Conservation (phyloP, 2,329 filamentous ascomycete species). For the Neofusicoccum ribis region DNA sequence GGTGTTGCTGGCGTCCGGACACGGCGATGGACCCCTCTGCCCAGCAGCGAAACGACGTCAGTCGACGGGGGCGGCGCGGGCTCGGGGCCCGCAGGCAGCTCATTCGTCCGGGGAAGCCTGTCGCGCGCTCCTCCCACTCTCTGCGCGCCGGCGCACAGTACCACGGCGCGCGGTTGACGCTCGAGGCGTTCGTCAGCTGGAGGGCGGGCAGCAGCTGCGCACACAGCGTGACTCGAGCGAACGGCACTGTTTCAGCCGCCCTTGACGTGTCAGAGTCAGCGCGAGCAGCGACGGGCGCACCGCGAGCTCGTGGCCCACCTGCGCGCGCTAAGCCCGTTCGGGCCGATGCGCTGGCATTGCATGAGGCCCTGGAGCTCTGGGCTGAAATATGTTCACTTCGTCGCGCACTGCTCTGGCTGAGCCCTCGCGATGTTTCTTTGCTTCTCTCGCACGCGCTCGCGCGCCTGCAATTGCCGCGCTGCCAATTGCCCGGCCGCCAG, state of each 20-base stretch:
- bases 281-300: constrained; percentile 3
- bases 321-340: constrained; percentile 2
- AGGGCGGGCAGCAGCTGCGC: neutral
- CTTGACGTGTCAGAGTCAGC: constrained; percentile 12
- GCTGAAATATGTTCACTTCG: constrained; percentile 19
- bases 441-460: neutral
- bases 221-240: neutral
- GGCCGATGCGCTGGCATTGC: constrained; percentile 16
- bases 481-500: constrained; percentile 4
- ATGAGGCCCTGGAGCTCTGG: constrained; percentile 16
- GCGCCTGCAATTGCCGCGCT: constrained; percentile 6
- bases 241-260: constrained; percentile 9
- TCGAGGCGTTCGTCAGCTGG: too few relatives aligned
- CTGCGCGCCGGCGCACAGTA: too few relatives aligned
- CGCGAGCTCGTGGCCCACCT: constrained; percentile 11
- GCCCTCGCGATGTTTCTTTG: constrained; percentile 12
- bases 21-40: too few relatives aligned
- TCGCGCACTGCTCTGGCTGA: constrained; percentile 8
- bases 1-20: too few relatives aligned
- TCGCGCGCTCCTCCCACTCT: too few relatives aligned
- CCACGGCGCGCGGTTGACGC: too few relatives aligned
- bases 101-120: too few relatives aligned
- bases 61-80: too few relatives aligned
- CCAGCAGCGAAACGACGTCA: too few relatives aligned
- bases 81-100: too few relatives aligned